Conservation (phyloP, 2,329 filamentous ascomycete species). For the Pleoardoris graminearum region DNA sequence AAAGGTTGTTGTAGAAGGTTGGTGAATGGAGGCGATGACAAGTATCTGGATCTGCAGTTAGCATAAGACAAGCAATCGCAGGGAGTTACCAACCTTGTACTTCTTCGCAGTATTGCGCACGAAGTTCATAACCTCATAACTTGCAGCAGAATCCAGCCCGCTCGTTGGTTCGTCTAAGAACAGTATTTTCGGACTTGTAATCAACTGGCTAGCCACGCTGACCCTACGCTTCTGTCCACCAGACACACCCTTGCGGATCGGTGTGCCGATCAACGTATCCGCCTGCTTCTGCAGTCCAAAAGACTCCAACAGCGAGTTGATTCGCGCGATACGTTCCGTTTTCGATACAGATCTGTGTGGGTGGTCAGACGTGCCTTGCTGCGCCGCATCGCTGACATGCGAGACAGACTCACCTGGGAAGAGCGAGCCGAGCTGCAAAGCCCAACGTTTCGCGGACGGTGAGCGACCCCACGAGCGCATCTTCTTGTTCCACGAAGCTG, state of each 20-base stretch:
- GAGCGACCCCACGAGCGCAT: conserved; percentile 78
- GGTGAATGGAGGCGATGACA: conserved; percentile 81
- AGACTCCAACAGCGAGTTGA: conserved; percentile 67
- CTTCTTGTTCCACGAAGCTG: conserved; percentile 85
- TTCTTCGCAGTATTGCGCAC: conserved; percentile 67
- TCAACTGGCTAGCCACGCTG: conserved; percentile 78
- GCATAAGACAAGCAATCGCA: neutral
- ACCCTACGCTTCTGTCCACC: conserved; percentile 83
- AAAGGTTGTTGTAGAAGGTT: conserved; percentile 79
- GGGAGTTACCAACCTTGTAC: conserved; percentile 59
- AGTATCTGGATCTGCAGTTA: conserved; percentile 59
- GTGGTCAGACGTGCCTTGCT: conserved; percentile 15
- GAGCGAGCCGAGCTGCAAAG: conserved; percentile 72
- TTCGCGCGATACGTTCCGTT: conserved; percentile 63
- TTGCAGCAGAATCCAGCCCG: conserved; percentile 77
- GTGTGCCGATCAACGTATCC: conserved; percentile 76
- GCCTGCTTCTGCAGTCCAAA: conserved; percentile 75
- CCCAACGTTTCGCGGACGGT: conserved; percentile 79
- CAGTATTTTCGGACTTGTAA: conserved; percentile 77
- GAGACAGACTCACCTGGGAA: conserved; percentile 45
- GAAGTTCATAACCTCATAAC: conserved; percentile 75
- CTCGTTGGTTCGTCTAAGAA: conserved; percentile 86
- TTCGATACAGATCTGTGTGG: conserved; percentile 53
- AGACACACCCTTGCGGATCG: conserved; percentile 79
- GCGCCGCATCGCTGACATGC: neutral